Evolutionary conservation across 2,329 filamentous ascomycete genomes (phyloP).

Genomic region (Aureobasidium uvarum): DNA sequence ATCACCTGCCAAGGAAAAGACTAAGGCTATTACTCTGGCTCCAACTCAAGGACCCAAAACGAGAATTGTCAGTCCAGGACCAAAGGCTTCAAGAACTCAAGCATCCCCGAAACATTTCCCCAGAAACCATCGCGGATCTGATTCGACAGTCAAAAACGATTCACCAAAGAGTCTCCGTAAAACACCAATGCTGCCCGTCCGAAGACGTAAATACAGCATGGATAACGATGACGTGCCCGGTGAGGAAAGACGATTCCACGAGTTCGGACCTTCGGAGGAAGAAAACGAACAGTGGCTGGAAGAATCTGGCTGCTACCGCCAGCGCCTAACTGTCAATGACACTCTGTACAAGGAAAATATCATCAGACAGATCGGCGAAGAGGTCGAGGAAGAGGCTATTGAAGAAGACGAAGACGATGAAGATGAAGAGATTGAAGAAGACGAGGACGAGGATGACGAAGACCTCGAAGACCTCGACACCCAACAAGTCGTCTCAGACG

Average conservation of each 20-base stretch:
- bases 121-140: conserved; percentile 48
- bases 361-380: conserved; percentile 79
- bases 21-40: conserved; percentile 44
- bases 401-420: conserved; percentile 55
- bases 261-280: conserved; percentile 80
- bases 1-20: conserved; percentile 35
- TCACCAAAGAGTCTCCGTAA: conserved; percentile 49
- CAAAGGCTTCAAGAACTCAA: conserved; percentile 31
- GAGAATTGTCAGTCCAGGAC: conserved; percentile 20
- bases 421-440: conserved; percentile 59
- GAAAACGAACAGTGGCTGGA: conserved; percentile 92
- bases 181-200: conserved; percentile 35
- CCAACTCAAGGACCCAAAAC: conserved; percentile 33
- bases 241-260: conserved; percentile 69
- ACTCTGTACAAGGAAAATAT: conserved; percentile 86
- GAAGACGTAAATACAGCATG: conserved; percentile 39
- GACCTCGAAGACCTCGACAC: conserved; percentile 42
- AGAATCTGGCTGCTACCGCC: conserved; percentile 61
- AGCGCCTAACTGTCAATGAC: conserved; percentile 82
- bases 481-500: conserved; percentile 45
- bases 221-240: conserved; percentile 50
- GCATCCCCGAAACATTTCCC: conserved; percentile 36
- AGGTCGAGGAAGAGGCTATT: conserved; percentile 85
- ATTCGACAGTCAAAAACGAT: conserved; percentile 51
- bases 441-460: conserved; percentile 36